Conservation (phyloP, 805 yeast species). For the Metschnikowia koreensis region DNA sequence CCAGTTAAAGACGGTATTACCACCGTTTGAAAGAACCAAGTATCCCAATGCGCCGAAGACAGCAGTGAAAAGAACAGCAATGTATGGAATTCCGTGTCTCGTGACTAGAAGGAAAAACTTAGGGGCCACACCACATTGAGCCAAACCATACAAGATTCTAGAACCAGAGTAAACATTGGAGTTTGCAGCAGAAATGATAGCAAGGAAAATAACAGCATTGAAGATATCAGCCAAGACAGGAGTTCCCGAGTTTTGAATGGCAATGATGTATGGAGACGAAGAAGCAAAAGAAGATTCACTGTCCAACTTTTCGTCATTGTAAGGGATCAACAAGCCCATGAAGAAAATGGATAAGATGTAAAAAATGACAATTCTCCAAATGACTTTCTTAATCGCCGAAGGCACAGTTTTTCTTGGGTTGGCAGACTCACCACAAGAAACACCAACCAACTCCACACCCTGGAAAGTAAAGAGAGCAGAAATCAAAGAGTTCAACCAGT, state of each 20-base stretch:
- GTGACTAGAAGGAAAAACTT: constrained; percentile 48
- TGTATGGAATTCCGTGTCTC: constrained; percentile 59
- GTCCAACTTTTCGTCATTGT: constrained; percentile 52
- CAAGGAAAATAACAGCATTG: constrained; percentile 65
- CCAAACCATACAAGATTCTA: constrained; percentile 63
- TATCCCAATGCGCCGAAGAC: constrained; percentile 63
- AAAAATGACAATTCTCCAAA: constrained; percentile 62
- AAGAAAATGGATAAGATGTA: constrained; percentile 65
- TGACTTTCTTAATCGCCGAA: constrained; percentile 66
- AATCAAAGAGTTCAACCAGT: constrained; percentile 67
- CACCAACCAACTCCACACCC: constrained; percentile 75
- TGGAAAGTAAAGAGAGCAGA: constrained; percentile 80
- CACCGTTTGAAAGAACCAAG: constrained; percentile 52
- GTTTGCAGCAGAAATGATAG: constrained; percentile 78
- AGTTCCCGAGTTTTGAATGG: constrained; percentile 68
- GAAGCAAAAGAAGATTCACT: constrained; percentile 32
- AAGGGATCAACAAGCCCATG: constrained; percentile 70
- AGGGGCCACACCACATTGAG: constrained; percentile 60
- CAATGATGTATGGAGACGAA: constrained; percentile 71
- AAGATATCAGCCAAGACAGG: constrained; percentile 61
- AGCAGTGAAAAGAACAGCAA: constrained; percentile 56
- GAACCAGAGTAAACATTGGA: constrained; percentile 73
- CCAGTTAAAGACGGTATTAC: constrained; percentile 66
- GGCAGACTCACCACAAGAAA: constrained; percentile 70
- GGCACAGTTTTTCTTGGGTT: constrained; percentile 73